phyloP scores from a whole-genome alignment of 2,329 filamentous ascomycete species.

The Nothophoma quercina region DNA sequence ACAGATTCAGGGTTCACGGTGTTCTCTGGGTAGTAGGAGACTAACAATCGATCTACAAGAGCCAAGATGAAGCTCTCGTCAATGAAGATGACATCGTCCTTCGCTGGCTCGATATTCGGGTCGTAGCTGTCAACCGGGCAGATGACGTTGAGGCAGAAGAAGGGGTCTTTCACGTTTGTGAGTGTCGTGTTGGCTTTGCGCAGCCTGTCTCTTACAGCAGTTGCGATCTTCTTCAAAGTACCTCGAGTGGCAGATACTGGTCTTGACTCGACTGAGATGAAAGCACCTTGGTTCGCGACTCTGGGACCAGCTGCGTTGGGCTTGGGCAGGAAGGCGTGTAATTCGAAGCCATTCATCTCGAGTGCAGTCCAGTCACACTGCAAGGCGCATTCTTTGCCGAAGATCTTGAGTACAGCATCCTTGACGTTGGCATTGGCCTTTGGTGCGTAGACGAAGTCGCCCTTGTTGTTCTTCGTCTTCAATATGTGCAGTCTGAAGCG shows the following conservation, averaged over 20 bases:
- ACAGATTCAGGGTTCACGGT: conserved; percentile 9
- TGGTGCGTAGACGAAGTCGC: conserved; percentile 70
- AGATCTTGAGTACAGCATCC: conserved; percentile 68
- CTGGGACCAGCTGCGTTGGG: conserved; percentile 54
- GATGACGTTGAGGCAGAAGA: conserved; percentile 69
- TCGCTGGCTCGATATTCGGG: conserved; percentile 73
- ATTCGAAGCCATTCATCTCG: conserved; percentile 51
- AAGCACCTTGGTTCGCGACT: conserved; percentile 56
- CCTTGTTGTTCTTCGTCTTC: conserved; percentile 59
- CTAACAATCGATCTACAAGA: conserved; percentile 56
- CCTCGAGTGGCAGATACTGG: conserved; percentile 66
- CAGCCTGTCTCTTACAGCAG: conserved; percentile 62
- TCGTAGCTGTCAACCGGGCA: conserved; percentile 73
- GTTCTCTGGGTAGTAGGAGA: conserved; percentile 42
- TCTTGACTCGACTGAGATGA: conserved; percentile 72
- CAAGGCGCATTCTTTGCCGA: conserved; percentile 64
- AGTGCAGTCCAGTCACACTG: conserved; percentile 60
- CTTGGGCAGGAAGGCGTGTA: conserved; percentile 68
- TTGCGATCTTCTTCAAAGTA: conserved; percentile 66
- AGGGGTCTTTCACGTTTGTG: conserved; percentile 59
- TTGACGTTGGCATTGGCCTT: conserved; percentile 57
- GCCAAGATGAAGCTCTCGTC: conserved; percentile 60
- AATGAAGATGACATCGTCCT: conserved; percentile 74
- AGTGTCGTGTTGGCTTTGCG: conserved; percentile 34
- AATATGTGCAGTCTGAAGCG: conserved; percentile 68